phyloP scores from a whole-genome alignment of 768 basidiomycete species.

The Mycena amicta region DNA sequence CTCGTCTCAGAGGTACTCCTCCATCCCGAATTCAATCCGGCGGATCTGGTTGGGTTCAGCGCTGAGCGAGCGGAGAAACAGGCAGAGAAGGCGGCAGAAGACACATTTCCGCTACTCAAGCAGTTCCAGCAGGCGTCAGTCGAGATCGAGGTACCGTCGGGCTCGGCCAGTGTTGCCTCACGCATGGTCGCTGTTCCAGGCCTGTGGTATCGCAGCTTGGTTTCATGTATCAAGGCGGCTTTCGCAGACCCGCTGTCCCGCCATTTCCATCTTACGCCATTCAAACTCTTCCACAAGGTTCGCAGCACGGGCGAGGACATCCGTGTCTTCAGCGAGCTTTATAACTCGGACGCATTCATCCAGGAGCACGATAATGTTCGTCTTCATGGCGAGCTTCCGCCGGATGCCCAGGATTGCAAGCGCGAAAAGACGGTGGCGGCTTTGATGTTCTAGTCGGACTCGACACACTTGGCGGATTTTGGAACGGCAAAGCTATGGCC shows the following conservation, averaged over 20 bases:
- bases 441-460: slow-evolving; percentile 34
- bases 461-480: slow-evolving; percentile 33
- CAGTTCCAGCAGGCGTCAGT: slow-evolving; percentile 24
- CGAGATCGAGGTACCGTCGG: slow-evolving; percentile 31
- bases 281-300: slow-evolving; percentile 22
- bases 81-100: slow-evolving; percentile 10
- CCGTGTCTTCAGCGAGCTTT: slow-evolving; percentile 22
- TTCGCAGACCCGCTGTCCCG: slow-evolving; percentile 20
- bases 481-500: slow-evolving; percentile 16
- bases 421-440: slow-evolving; percentile 26
- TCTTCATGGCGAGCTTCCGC: slow-evolving; percentile 20
- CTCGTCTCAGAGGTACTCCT: slow-evolving; percentile 20
- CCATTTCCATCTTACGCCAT: slow-evolving; percentile 30
- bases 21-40: slow-evolving; percentile 16
- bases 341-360: slow-evolving; percentile 26
- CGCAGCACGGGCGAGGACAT: background rate
- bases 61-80: slow-evolving; percentile 21
- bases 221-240: slow-evolving; percentile 26
- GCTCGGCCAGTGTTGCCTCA: slow-evolving; percentile 18
- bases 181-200: slow-evolving; percentile 26
- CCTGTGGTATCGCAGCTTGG: slow-evolving; percentile 28
- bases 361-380: slow-evolving; percentile 22
- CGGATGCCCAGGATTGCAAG: slow-evolving; percentile 17
- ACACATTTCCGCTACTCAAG: slow-evolving; percentile 10
- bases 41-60: slow-evolving; percentile 15